Base-by-base conservation (phyloP, 2,329 filamentous ascomycete species). In the Erysiphe pulchra region DNA sequence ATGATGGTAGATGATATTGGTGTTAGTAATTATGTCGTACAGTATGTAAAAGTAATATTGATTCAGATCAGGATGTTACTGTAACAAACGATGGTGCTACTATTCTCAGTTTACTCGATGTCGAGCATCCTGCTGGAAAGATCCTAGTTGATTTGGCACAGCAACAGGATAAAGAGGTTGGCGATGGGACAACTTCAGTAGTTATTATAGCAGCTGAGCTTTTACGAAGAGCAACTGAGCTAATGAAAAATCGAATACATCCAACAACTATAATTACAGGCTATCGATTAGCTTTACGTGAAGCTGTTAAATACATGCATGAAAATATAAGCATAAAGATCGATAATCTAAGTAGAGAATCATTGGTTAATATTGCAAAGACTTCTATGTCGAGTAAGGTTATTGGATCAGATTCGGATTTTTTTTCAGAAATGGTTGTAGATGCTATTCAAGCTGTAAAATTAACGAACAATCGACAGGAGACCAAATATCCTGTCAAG, bases 1-100 rank as follows among this genome's bases (percentile, higher is more conserved):
- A 98, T 98, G 90, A 95, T 98, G 90, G 90, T 98, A 56, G 90
- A 98, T 66, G 90, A 98, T 61, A 95, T 98, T 62, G 90, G 90
- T 59, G 80, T 84, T 73, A 56, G 77, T 56, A 47, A 47, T 20
- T 41, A 43, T 42, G 24, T 34, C 47, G 34, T 37, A 36, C 36
- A 44, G 48, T 31, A 39, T 42, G 39, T 32, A 20, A 44, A 46
- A 44, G 39, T 20, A 28, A n/a, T 34, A 34, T n/a, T 34, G n/a
- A 34, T n/a, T 33, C 33, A 14, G 8, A 6, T 32, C 55, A 84
- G 79, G 90, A 98, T 67, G 90, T 98, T 48, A 98, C 90, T 49
- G 90, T 98, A 48, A 98, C 90, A 53, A 98, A 98, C 65, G 90
- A 98, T 63, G 90, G 90, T 59, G 90, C 90, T 46, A 98, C 90